Evolutionary conservation across 2,329 filamentous ascomycete species (phyloP).

Genomic region (Xylariaceae sp.): DNA sequence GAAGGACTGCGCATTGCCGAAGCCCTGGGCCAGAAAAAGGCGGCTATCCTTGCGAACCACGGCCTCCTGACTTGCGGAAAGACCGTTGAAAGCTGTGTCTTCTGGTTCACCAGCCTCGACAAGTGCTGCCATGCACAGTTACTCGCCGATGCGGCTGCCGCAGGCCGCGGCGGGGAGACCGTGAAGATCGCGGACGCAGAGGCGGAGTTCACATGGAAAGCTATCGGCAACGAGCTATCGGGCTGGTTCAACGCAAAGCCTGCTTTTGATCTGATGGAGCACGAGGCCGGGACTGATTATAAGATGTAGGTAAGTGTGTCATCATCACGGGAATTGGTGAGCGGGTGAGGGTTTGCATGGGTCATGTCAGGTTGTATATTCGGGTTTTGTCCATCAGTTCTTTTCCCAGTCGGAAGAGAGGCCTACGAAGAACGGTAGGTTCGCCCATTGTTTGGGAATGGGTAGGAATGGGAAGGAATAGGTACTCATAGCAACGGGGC

Average conservation of each 20-base stretch:
- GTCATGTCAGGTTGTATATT: too few species aligned
- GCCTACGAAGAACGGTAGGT: too few species aligned
- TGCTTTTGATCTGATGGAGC: slow-evolving; percentile 55
- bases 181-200: slow-evolving; percentile 64
- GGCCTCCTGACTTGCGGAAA: slow-evolving; percentile 48
- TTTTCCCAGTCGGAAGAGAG: too few species aligned
- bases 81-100: slow-evolving; percentile 47
- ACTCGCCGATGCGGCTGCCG: slow-evolving; percentile 54
- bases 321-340: neutral
- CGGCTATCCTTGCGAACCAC: slow-evolving; percentile 50
- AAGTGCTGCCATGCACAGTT: slow-evolving; percentile 45
- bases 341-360: too few species aligned
- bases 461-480: too few species aligned
- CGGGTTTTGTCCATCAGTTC: too few species aligned
- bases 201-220: slow-evolving; percentile 61
- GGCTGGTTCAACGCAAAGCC: slow-evolving; percentile 70
- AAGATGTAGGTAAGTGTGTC: slow-evolving; percentile 19
- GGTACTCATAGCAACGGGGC: too few species aligned
- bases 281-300: slow-evolving; percentile 23
- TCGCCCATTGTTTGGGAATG: too few species aligned
- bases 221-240: slow-evolving; percentile 54
- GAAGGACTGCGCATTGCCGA: slow-evolving; percentile 46
- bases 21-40: slow-evolving; percentile 45
- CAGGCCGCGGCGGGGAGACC: slow-evolving; percentile 56
- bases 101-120: slow-evolving; percentile 50